Base-by-base conservation (phyloP, 106 monocot genomes). In the Gastrodia elata region DNA sequence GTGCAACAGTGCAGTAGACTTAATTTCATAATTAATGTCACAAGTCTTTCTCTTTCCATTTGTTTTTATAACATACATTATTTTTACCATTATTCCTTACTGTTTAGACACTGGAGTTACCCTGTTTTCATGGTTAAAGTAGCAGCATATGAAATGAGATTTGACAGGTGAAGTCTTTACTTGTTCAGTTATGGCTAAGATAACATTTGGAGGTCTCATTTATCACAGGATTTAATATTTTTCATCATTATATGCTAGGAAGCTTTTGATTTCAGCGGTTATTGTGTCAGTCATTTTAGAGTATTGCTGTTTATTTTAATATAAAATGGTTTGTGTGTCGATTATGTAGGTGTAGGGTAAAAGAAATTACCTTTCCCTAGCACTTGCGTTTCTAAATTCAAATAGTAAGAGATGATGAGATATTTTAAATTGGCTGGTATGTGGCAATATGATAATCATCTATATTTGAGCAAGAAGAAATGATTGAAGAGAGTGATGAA, bases 41-140 rank as follows among this genome's bases (percentile, higher is more conserved):
- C 32, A 13, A 11, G 0, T 52, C 4, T 18, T n/a, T 52, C 5
- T 37, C 36, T 67, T 38, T 4, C 3, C 4, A 38, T 37, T 67
- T 68, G n/a, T 89, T 88, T 88, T 92, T 88, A 74, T 88, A 74
- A 84, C 88, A 76, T 78, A 68, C n/a, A 73, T 67, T 84, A 84
- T 73, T 82, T 77, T 59, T 80, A 27, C 44, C 11, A 14, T 80
- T 36, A 57, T 64, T 49, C 71, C 34, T 38, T 68, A 76, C 43
- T 74, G 75, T 30, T 61, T 36, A 76, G 43, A 39, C 52, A 52
- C 35, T 76, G 57, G 38, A 52, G 75, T 65, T 83, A 36, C 71
- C 6, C 65, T 75, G 41, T 71, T 52, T 69, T 39, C 68, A 8
- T 73, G 68, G 41, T 24, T 83, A 73, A 42, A 59, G 82, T 71